phyloP scores from a whole-genome alignment of 225 moss, liverwort and hornwort genomes.

The Bryum argenteum region DNA sequence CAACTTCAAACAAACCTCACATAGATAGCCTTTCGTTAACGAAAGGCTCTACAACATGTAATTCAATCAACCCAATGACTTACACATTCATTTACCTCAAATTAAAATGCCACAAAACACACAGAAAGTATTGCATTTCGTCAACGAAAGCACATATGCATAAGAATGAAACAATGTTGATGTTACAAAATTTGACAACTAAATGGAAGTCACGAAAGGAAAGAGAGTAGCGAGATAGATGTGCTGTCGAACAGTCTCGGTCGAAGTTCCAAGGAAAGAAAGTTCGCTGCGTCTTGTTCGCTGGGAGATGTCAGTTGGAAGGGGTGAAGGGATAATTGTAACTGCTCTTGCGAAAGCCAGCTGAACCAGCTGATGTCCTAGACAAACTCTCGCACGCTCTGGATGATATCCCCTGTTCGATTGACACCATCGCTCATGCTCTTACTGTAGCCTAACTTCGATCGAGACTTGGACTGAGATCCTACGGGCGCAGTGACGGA shows the following conservation, averaged over 20 bases:
- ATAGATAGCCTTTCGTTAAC: too few species aligned
- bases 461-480: not conserved
- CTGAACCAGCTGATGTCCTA: constrained; percentile 38
- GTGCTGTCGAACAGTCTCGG: constrained; percentile 21
- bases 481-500: not conserved
- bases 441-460: not conserved
- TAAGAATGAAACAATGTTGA: too few species aligned
- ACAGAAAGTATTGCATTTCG: too few species aligned
- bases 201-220: constrained; percentile 37
- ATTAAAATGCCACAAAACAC: too few species aligned
- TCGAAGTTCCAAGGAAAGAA: constrained; percentile 11
- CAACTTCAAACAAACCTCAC: too few species aligned
- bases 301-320: constrained; percentile 42
- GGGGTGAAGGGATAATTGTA: constrained; percentile 36
- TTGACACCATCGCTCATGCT: constrained; percentile 9
- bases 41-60: too few species aligned
- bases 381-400: not conserved
- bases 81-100: too few species aligned
- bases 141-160: too few species aligned
- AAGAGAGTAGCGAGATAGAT: not conserved
- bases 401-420: constrained; percentile 19
- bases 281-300: constrained; percentile 8
- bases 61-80: too few species aligned
- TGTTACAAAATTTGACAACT: too few species aligned
- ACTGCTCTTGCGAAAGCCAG: constrained; percentile 42